Conservation (phyloP, 2,329 filamentous ascomycete species). For the Pestalotiopsis sp. region DNA sequence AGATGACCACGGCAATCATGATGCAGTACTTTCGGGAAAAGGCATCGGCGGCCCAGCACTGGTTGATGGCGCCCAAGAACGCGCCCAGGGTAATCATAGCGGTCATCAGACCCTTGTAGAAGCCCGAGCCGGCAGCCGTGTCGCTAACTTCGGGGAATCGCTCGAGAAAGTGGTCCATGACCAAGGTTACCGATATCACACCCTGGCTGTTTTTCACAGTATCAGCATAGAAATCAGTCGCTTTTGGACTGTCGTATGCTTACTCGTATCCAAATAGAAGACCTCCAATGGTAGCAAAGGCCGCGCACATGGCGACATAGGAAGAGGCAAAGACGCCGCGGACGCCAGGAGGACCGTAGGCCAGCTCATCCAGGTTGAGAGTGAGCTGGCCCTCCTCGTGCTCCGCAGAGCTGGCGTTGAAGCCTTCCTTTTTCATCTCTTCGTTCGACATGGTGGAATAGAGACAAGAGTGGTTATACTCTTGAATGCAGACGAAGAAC, state of each 20-base stretch:
- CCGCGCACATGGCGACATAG: conserved; percentile 13
- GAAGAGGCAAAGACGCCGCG: conserved; percentile 13
- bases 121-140: conserved; percentile 48
- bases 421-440: not conserved
- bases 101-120: conserved; percentile 25
- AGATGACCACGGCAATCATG: conserved; percentile 45
- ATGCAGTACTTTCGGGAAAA: conserved; percentile 55
- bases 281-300: conserved; percentile 14
- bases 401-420: conserved; percentile 2
- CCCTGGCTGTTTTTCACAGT: conserved; percentile 36
- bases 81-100: conserved; percentile 56
- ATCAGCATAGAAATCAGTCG: not conserved
- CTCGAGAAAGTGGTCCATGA: conserved; percentile 51
- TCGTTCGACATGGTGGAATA: not conserved
- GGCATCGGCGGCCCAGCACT: conserved; percentile 53
- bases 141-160: conserved; percentile 49
- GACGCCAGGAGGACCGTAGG: conserved; percentile 11
- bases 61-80: conserved; percentile 51
- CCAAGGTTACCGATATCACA: conserved; percentile 53
- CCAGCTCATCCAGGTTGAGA: conserved; percentile 12
- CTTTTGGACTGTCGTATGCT: not conserved
- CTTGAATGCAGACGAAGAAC: not conserved
- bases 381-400: conserved; percentile 6
- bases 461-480: not conserved
- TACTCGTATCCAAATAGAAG: conserved; percentile 14